phyloP scores from a whole-genome alignment of 768 basidiomycete species.

The Leccinum truebloodii region DNA sequence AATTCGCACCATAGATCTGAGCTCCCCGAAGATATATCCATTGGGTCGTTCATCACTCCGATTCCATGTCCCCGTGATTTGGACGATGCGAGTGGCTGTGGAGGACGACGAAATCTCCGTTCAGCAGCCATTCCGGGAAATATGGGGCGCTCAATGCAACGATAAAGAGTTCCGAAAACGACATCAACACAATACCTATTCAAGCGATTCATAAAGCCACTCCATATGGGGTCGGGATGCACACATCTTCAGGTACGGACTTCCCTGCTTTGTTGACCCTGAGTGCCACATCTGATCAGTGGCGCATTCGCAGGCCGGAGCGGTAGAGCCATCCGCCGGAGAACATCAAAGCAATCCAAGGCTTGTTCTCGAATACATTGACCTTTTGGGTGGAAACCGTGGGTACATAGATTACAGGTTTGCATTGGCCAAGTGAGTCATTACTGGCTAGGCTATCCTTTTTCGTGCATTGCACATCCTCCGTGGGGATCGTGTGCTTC shows the following conservation, averaged over 20 bases:
- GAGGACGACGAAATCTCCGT: constrained; percentile 56
- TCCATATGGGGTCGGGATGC: constrained; percentile 69
- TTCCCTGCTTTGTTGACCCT: constrained; percentile 25
- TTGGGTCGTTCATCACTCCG: constrained; percentile 56
- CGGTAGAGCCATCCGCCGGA: constrained; percentile 47
- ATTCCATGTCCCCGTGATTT: constrained; percentile 56
- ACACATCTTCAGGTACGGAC: constrained; percentile 51
- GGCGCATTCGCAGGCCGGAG: constrained; percentile 44
- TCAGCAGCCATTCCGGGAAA: constrained; percentile 31
- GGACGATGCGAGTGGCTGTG: constrained; percentile 55
- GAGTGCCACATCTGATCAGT: constrained; percentile 22
- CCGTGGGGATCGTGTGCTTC: constrained; percentile 13
- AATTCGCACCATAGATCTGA: constrained; percentile 33
- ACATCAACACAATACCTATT: constrained; percentile 61
- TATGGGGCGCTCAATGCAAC: constrained; percentile 30
- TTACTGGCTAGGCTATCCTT: constrained; percentile 4
- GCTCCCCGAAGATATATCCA: constrained; percentile 29
- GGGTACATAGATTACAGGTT: constrained; percentile 66
- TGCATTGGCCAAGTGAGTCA: constrained; percentile 57
- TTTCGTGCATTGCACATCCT: constrained; percentile 6
- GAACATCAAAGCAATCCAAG: constrained; percentile 43
- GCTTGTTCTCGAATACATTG: constrained; percentile 53
- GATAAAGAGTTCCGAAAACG: constrained; percentile 47
- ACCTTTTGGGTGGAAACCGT: constrained; percentile 61
- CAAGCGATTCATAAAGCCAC: constrained; percentile 55